These are phyloP conservation scores for Diaporthe ilicicola DNA, from an alignment of 2,329 filamentous ascomycete genomes.

Conservation along the genomic window DNA sequence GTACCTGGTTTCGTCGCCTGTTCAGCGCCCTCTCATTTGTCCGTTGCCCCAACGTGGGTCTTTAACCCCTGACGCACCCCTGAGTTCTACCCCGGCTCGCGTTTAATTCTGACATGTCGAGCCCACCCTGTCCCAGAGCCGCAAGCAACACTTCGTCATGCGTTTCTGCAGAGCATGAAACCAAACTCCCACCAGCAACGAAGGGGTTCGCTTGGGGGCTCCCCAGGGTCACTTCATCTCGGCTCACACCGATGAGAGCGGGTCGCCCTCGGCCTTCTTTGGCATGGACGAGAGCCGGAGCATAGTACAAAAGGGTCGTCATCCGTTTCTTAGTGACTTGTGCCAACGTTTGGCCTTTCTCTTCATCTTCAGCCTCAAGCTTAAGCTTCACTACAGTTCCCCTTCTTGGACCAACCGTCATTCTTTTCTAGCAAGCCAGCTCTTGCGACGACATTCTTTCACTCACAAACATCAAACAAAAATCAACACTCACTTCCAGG, in stretches of 20 bases:
- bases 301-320: conserved; percentile 25
- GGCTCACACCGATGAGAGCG: conserved; percentile 27
- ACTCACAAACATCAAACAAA: conserved; percentile 6
- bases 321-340: neutral
- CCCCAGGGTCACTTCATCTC: conserved; percentile 27
- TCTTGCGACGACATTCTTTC: conserved; percentile 31
- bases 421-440: conserved; percentile 35
- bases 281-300: neutral
- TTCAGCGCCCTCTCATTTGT: conserved; percentile 6
- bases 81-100: conserved; percentile 18
- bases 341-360: neutral
- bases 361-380: conserved; percentile 29
- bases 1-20: conserved; percentile 15
- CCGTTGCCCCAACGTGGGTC: neutral
- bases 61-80: neutral
- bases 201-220: neutral
- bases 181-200: neutral
- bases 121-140: conserved; percentile 5
- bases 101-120: conserved; percentile 20
- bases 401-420: conserved; percentile 30
- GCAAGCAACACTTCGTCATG: conserved; percentile 21
- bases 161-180: conserved; percentile 17
- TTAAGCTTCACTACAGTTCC: conserved; percentile 30
- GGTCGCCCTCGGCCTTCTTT: conserved; percentile 1
- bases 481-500: conserved; percentile 29